Conservation (phyloP, 768 basidiomycete genomes). For the Hydnomerulius pinastri region DNA sequence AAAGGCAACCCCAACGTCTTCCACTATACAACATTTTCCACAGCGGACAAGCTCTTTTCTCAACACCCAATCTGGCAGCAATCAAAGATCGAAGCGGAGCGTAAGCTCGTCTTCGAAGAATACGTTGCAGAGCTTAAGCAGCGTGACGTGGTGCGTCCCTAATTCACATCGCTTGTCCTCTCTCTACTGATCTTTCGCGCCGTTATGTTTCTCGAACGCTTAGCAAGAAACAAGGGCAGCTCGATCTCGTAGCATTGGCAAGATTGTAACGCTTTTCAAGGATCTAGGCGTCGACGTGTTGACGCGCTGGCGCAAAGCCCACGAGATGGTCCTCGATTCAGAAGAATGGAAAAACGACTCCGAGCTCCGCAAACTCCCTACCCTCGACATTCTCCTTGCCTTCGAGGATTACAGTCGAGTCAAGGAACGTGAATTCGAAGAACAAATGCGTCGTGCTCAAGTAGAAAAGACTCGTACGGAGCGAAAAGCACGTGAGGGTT, state of each 20-base stretch:
- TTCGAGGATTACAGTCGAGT: constrained; percentile 94
- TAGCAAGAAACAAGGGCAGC: constrained; percentile 81
- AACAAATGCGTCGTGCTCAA: constrained; percentile 75
- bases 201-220: constrained; percentile 1
- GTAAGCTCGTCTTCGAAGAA: constrained; percentile 88
- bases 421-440: constrained; percentile 89
- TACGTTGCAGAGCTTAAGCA: constrained; percentile 84
- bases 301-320: constrained; percentile 91
- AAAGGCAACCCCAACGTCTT: constrained; percentile 86
- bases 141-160: constrained; percentile 79
- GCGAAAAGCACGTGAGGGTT: constrained; percentile 88
- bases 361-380: constrained; percentile 81
- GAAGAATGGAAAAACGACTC: constrained; percentile 76
- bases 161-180: not conserved
- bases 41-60: constrained; percentile 83
- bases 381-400: constrained; percentile 87
- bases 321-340: constrained; percentile 72
- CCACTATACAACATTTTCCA: constrained; percentile 88
- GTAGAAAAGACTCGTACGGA: constrained; percentile 85
- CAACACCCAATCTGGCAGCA: constrained; percentile 92
- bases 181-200: too few species aligned
- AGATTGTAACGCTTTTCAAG: constrained; percentile 84
- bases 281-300: constrained; percentile 86
- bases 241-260: constrained; percentile 76
- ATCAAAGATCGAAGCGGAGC: constrained; percentile 81